Evolutionary conservation across 805 yeast species (phyloP), one percentile per base, ranked within the genome.

Genomic region (Candida odintsovae): DNA sequence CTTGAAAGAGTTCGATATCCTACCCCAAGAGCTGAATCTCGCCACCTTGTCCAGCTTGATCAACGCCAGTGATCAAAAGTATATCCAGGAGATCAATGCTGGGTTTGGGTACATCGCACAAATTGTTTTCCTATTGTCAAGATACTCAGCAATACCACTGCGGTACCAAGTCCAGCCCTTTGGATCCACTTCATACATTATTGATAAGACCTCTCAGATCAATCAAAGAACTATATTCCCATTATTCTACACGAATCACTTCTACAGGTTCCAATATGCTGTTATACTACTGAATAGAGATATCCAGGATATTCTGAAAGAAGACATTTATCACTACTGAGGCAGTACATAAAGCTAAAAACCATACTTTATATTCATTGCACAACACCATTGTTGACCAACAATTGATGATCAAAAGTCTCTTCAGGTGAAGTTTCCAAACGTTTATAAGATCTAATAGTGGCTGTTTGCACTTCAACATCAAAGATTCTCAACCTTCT

Each of bases 401-500:
- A 51, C 6, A 59, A 50, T 51, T 73, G 78, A 41, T 61, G 55
- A 56, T 77, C 80, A 47, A 75, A 62, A 8, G 35, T 52, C n/a
- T 61, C 62, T 0, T 66, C 68, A 1, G 84, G 82, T 6, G 74
- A 69, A 21, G 77, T 72, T 56, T 85, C 84, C 16, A 82, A 61
- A 49, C 94, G 66, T 64, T 90, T 90, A 90, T 95, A 88, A 2
- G 89, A 77, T 33, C 59, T 63, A 15, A 71, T 58, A 18, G 67
- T 67, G 2, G 75, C 72, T 1, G 62, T 59, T 8, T 64, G 57
- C 1, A 77, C 60, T 60, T 89, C 83, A 12, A 90, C 56, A 38
- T 86, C 89, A 61, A 73, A 92, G 0, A 83, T 56, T 42, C 99
- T 72, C 40, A 89, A 58, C 46, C 97, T 74, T 56, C 99, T 77